Base-by-base conservation (phyloP, 106 monocot genomes). In the Gastrodia elata region DNA sequence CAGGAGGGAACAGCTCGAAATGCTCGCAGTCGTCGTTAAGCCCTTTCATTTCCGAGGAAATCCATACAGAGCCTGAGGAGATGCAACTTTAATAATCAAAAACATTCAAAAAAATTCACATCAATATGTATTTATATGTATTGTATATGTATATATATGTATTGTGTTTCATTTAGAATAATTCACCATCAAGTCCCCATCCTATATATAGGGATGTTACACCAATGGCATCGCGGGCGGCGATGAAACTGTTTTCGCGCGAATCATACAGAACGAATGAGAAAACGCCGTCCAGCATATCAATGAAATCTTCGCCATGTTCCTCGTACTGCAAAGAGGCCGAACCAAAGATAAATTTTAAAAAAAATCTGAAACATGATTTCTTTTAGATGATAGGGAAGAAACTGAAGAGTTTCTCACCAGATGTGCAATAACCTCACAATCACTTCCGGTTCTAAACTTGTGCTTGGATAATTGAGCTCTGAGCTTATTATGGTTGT, bases 11-110 rank as follows among this genome's bases (percentile, higher is more conserved):
- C 2, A 49, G 38, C 78, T 93, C 85, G 28, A 93, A 93, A 38
- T 90, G 87, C 61, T 87, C 90, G 38, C 87, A 93, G 22, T 90
- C 90, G 68, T 93, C 89, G 36, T 93, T 90, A 40, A 93, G 78
- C 56, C 83, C 93, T 74, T 93, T 93, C 90, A 93, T 90, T 58
- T 93, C 93, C 0, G 93, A 90, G 26, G 90, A 87, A 71, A 93
- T 87, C 93, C 93, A 93, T 15, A 93, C 79, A 68, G 93, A 90
- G 1, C 92, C 92, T 89, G 72, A 28, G 46, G 30, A 68, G 27
- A 27, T n/a, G n/a, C 58, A 68, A 55, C 13, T 44, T 34, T 13
- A 24, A n/a, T n/a, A n/a, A n/a, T n/a, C n/a, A n/a, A n/a, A n/a
- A n/a, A n/a, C n/a, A n/a, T n/a, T n/a, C n/a, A n/a, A n/a, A n/a